phyloP scores from a whole-genome alignment of 129 eudicot genomes.

The Arctium lappa region DNA sequence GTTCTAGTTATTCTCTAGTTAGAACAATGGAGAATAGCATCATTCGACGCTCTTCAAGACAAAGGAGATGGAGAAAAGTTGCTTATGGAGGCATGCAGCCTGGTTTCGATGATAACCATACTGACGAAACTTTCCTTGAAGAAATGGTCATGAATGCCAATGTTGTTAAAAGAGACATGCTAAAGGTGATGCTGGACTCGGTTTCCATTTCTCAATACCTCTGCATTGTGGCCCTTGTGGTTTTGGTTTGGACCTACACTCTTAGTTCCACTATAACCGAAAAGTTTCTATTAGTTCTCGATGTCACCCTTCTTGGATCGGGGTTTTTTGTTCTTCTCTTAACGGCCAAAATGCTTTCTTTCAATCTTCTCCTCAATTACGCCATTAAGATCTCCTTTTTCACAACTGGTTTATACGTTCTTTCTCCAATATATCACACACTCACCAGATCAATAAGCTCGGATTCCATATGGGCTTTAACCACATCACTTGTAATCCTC shows the following conservation, averaged over 20 bases:
- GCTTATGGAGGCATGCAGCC: constrained; percentile 99
- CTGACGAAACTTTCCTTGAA: constrained; percentile 83
- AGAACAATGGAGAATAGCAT: constrained; percentile 32
- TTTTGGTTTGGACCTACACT: constrained; percentile 81
- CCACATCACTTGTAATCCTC: constrained; percentile 68
- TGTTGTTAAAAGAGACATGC: constrained; percentile 78
- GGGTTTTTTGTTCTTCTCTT: constrained; percentile 66
- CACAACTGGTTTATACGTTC: constrained; percentile 56
- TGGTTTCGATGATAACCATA: constrained; percentile 84
- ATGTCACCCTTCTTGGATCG: constrained; percentile 54
- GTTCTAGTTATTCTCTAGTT: background rate
- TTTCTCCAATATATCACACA: constrained; percentile 91
- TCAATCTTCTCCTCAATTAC: constrained; percentile 51
- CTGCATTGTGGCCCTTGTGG: constrained; percentile 85
- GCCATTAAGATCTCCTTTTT: constrained; percentile 67
- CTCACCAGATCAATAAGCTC: constrained; percentile 90
- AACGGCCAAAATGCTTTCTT: constrained; percentile 64
- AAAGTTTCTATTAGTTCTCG: constrained; percentile 64
- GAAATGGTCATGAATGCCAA: constrained; percentile 98
- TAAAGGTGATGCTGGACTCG: constrained; percentile 74
- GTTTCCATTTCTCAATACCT: constrained; percentile 86
- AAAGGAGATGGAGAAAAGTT: constrained; percentile 84
- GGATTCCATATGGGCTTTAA: constrained; percentile 82
- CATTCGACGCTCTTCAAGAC: constrained; percentile 17
- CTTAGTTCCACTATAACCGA: constrained; percentile 53